These are phyloP conservation scores for sunflower (Helianthus annuus) DNA, from an alignment of 129 eudicot genomes.

Conservation along the genomic window HanXRQr2.0-SUNRISE NC_035445.2:80173305-80173804, in stretches of 20 bases:
- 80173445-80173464: constrained; percentile 11
- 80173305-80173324: constrained; percentile 70
- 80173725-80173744: neutral
- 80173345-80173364: constrained; percentile 96
- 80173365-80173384: constrained; percentile 61
- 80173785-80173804: too few species aligned
- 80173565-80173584: constrained; percentile 3
- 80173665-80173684: constrained; percentile 24
- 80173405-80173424: constrained; percentile 69
- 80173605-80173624: constrained; percentile 24
- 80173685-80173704: neutral
- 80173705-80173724: neutral
- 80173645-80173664: constrained; percentile 18
- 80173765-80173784: too few species aligned
- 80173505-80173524: constrained; percentile 17
- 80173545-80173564: constrained; percentile 33
- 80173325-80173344: constrained; percentile 79
- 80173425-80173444: constrained; percentile 7
- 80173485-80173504: constrained; percentile 17
- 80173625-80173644: neutral
- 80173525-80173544: constrained; percentile 1
- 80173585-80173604: constrained; percentile 5
- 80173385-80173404: constrained; percentile 95
- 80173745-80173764: too few species aligned
- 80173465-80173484: constrained; percentile 29